Evolutionary conservation across 2,329 filamentous ascomycete species (phyloP).

Genomic region (Beauveria australis): DNA sequence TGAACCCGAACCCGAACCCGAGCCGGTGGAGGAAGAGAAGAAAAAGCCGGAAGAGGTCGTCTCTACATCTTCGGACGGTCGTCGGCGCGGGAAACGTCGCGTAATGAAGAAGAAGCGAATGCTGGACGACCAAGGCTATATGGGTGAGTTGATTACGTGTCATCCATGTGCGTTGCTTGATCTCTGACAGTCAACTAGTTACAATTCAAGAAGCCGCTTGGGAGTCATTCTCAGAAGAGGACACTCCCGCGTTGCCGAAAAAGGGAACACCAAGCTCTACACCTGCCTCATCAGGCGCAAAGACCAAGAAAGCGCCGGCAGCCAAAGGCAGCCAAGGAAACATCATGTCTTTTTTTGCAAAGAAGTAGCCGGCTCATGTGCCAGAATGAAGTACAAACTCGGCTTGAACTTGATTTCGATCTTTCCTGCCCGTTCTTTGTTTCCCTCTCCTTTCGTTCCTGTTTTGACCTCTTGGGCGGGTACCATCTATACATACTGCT

Average conservation of each 20-base stretch:
- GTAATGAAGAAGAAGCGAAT: slow-evolving; percentile 83
- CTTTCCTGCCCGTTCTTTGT: neutral
- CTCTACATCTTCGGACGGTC: slow-evolving; percentile 46
- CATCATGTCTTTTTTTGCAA: slow-evolving; percentile 89
- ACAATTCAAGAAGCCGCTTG: slow-evolving; percentile 77
- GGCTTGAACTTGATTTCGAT: neutral
- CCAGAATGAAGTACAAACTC: neutral
- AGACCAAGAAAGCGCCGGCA: slow-evolving; percentile 43
- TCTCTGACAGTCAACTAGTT: slow-evolving; percentile 41
- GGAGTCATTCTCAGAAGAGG: slow-evolving; percentile 93
- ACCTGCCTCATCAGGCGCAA: slow-evolving; percentile 38
- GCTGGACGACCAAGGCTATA: slow-evolving; percentile 82
- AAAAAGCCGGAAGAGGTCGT: slow-evolving; percentile 43
- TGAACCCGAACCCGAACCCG: slow-evolving; percentile 27
- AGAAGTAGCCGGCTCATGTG: slow-evolving; percentile 47
- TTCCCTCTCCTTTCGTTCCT: neutral
- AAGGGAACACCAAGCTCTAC: slow-evolving; percentile 42
- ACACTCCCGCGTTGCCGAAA: slow-evolving; percentile 47
- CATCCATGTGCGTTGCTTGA: too few species aligned
- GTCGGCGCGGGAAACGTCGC: slow-evolving; percentile 67
- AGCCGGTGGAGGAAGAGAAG: slow-evolving; percentile 25
- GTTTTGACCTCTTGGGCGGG: neutral
- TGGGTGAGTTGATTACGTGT: slow-evolving; percentile 48
- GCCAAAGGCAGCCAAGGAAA: slow-evolving; percentile 62
- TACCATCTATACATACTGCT: neutral